Base-by-base conservation (phyloP, 768 basidiomycete genomes). In the Vararia minispora region DNA sequence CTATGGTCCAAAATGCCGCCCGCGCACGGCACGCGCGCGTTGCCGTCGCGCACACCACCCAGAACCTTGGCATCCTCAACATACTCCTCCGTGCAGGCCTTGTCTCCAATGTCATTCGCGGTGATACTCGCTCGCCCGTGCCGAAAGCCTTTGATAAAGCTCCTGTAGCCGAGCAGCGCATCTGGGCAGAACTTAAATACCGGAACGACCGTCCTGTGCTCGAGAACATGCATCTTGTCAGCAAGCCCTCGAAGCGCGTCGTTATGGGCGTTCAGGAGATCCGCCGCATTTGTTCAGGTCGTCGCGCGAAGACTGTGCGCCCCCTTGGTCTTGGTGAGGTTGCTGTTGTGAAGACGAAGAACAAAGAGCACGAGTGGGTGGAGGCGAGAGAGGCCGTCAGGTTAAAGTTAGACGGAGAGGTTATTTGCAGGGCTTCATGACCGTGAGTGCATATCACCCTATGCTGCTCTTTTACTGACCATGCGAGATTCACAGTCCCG, bases 111-210 rank as follows among this genome's bases (percentile, higher is more conserved):
- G 50, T 98, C 42, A 83, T 87, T 2, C 78, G 88, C 21, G 90
- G 90, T 3, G 84, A 85, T 23, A 58, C 73, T 42, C 59, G 66
- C 6, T 62, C 64, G 0, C 76, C 90, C 2, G 71, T 71, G 13
- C 90, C 91, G 0, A 45, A 52, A 4, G 65, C 65, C 10, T 97
- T 91, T 56, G 51, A 64, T 40, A 45, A 52, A 2, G 78, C 69
- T 9, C 63, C 68, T 44, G 74, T 80, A 22, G 69, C 77, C 1
- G 70, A 89, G 40, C 71, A 71, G 23, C 76, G 90, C 26, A 85
- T 98, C 59, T 95, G 94, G 90, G 87, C 87, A 2, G 76, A 80
- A 35, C 76, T 97, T 47, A 99, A 99, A 62, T 92, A 94, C 63
- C 74, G 94, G 35, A 78, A 88, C 49, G 87, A 95, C 57, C 66